Evolutionary conservation across 805 yeast genomes (phyloP).

Genomic region (Candida sithepensis): DNA sequence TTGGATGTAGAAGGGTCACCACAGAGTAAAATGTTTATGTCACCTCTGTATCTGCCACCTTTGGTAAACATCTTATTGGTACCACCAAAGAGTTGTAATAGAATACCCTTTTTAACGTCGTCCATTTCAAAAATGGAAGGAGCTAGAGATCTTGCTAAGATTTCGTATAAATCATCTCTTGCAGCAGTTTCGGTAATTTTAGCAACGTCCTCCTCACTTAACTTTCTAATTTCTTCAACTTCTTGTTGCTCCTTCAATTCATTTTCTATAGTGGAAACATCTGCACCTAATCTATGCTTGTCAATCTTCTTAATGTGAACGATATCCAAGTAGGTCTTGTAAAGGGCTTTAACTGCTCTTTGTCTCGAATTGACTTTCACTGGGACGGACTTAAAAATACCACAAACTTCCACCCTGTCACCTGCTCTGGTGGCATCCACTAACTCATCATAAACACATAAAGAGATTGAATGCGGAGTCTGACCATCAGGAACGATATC

Average conservation of each 20-base stretch:
- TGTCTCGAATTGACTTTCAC: slow-evolving; percentile 84
- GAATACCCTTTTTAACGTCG: slow-evolving; percentile 93
- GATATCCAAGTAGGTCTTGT: slow-evolving; percentile 91
- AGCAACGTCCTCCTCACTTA: slow-evolving; percentile 66
- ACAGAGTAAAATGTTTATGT: slow-evolving; percentile 83
- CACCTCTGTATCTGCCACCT: slow-evolving; percentile 96
- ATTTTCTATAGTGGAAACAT: slow-evolving; percentile 63
- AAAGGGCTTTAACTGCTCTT: slow-evolving; percentile 76
- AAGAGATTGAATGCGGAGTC: slow-evolving; percentile 92
- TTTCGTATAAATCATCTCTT: slow-evolving; percentile 79
- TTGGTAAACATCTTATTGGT: slow-evolving; percentile 82
- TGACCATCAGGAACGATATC: slow-evolving; percentile 97
- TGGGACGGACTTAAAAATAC: slow-evolving; percentile 89
- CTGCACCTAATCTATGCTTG: slow-evolving; percentile 75
- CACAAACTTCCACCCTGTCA: slow-evolving; percentile 93
- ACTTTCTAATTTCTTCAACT: slow-evolving; percentile 69
- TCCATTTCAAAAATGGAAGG: slow-evolving; percentile 97
- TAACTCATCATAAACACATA: slow-evolving; percentile 92
- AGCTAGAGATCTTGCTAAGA: slow-evolving; percentile 86
- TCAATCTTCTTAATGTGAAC: slow-evolving; percentile 89
- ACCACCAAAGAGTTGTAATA: slow-evolving; percentile 93
- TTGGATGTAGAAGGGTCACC: slow-evolving; percentile 99
- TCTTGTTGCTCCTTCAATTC: slow-evolving; percentile 60
- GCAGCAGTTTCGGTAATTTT: slow-evolving; percentile 57
- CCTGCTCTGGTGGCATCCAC: slow-evolving; percentile 96